Base-by-base conservation (phyloP, 208 protist species). In the Trypanosoma lewisi region DNA sequence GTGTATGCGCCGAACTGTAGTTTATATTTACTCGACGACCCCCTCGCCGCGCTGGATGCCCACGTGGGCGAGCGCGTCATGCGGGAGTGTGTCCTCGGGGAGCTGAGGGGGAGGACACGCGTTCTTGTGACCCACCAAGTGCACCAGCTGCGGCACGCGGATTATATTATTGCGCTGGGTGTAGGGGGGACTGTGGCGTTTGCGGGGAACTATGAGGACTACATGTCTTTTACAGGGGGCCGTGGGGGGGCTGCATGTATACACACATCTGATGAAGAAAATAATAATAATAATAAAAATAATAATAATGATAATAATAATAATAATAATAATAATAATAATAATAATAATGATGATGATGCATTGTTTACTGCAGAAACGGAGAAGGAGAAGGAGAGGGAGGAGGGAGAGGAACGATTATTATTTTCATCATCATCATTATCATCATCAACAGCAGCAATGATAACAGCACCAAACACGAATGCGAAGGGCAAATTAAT, bases 51-150 rank as follows among this genome's bases (percentile, higher is more conserved):
- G 1, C 80, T 98, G 6, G 95, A 98, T 71, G 83, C 75, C 2
- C 69, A 93, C 37, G 88, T 96, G 2, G 77, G 73, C n/a, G 62
- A 75, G 14, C 61, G 59, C 30, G 65, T 92, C 0, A 70, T 89
- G 67, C 53, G 30, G 50, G 68, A 85, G 23, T 67, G 59, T 37
- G 63, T 85, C 16, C 70, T 78, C 0, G 77, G 92, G 28, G 47
- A 61, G 19, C 73, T 97, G 16, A 30, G 31, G 2, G 55, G 41
- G 21, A 89, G 62, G 49, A 95, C 91, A 6, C 63, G 80, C 8
- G n/a, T 98, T 3, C 63, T 98, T 0, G 86, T 94, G 5, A 97
- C 92, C 5, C 93, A 98, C 76, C 80, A 89, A 63, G 28, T 96
- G 17, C 91, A 97, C 54, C 89, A 80, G 41, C 37, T 97, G n/a